These are phyloP conservation scores for Endogone sp. DNA, from an alignment of 192 early-diverging fungal genomes.

Conservation along the genomic window DNA sequence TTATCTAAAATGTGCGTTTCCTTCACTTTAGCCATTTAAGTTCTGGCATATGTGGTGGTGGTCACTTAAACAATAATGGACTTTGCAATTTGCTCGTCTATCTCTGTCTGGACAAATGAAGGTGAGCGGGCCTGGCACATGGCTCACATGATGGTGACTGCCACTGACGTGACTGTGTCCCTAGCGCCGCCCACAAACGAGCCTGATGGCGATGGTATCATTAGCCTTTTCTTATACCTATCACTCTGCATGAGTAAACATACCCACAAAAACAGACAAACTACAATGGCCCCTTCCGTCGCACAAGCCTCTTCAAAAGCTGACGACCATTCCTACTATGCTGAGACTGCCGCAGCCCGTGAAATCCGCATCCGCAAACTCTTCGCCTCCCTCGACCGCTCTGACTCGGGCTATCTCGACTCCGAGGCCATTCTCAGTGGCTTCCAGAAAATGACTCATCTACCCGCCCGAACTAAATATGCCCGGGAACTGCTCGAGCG, in stretches of 20 bases:
- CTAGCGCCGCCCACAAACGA: too few species aligned
- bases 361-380: slow-evolving; percentile 28
- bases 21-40: too few species aligned
- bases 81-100: too few species aligned
- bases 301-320: neutral
- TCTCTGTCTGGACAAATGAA: too few species aligned
- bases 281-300: neutral
- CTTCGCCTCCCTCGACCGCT: slow-evolving; percentile 31
- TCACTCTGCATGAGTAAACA: neutral
- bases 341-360: slow-evolving; percentile 27
- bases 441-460: slow-evolving; percentile 29
- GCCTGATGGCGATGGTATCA: too few species aligned
- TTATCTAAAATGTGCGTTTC: too few species aligned
- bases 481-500: slow-evolving; percentile 35
- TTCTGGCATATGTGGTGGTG: too few species aligned
- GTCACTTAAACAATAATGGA: too few species aligned
- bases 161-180: neutral
- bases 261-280: neutral
- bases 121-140: too few species aligned
- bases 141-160: neutral
- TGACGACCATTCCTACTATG: slow-evolving; percentile 17
- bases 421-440: slow-evolving; percentile 31
- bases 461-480: slow-evolving; percentile 39
- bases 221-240: too few species aligned
- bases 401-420: slow-evolving; percentile 26